phyloP scores from a whole-genome alignment of 129 eudicot genomes.

The Chrysanthemum seticuspe region DNA sequence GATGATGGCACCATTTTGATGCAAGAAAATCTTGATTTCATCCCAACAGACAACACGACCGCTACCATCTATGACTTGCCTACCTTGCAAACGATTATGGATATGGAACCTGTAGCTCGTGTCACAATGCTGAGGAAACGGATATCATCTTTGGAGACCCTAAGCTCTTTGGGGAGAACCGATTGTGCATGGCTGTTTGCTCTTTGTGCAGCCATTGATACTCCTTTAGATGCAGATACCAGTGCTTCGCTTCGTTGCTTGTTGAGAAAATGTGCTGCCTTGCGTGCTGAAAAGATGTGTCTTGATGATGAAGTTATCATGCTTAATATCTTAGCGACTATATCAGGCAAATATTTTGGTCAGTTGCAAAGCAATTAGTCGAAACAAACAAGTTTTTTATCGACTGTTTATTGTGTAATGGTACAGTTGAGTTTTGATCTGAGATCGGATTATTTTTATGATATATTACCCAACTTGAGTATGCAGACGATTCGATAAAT shows the following conservation, averaged over 20 bases:
- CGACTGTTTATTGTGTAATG: not conserved
- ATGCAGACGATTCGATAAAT: no score
- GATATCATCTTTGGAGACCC: conserved; percentile 44
- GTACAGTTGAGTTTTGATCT: conserved; percentile 14
- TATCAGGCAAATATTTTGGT: conserved; percentile 83
- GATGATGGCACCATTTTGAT: conserved; percentile 17
- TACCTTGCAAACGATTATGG: conserved; percentile 45
- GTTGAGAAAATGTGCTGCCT: conserved; percentile 71
- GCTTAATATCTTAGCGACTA: conserved; percentile 76
- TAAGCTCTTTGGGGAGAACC: conserved; percentile 36
- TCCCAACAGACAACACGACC: conserved; percentile 31
- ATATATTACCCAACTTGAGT: no score
- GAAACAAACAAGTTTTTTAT: not conserved
- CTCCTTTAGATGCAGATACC: conserved; percentile 72
- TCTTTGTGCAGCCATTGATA: conserved; percentile 79
- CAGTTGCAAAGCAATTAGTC: conserved; percentile 50
- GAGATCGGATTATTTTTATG: not conserved
- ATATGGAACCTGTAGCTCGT: conserved; percentile 67
- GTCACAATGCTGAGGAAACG: conserved; percentile 59
- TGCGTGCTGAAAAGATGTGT: conserved; percentile 60
- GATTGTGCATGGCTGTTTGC: conserved; percentile 87
- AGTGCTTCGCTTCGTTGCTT: conserved; percentile 75
- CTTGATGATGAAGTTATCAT: conserved; percentile 75
- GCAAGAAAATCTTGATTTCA: conserved; percentile 32
- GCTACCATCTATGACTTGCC: conserved; percentile 35